Evolutionary conservation across 2,329 filamentous ascomycete species (phyloP), one percentile per base, ranked within the genome.

Genomic region (Colletotrichum somersetense): DNA sequence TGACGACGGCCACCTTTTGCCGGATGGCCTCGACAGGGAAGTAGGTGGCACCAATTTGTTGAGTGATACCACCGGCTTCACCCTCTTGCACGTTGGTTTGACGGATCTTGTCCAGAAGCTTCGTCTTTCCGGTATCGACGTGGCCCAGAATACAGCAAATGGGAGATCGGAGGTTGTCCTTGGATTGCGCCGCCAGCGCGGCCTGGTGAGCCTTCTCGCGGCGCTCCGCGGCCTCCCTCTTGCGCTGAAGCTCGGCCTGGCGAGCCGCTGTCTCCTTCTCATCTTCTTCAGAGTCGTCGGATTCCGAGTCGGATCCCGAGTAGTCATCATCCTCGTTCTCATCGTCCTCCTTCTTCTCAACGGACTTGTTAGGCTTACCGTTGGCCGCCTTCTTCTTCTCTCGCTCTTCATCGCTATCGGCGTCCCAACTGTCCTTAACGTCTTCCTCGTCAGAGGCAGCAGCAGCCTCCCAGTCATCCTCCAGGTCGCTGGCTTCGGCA

Each of bases 81-180:
- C 96, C 96, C 84, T 98, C 96, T 81, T 99, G 97, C 46, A 99
- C 96, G 80, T 99, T 98, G 70, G 96, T 98, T 83, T 98, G 95
- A 79, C 96, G 93, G 79, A 99, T 94, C 87, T 99, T 99, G 87
- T 99, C 96, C 71, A 99, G 89, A 74, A 99, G 87, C 86, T 98
- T 99, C n/a, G 96, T 99, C 87, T 99, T 99, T 82, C 96, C 96
- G 57, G 97, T 99, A 91, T 99, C 96, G 89, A 99, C 96, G 90
- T 99, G 96, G 79, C 96, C 96, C 75, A 99, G 91, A 89, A 99
- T 99, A 92, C 96, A 98, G 88, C 96, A 98, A 84, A 99, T 99
- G 65, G 96, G 96, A 52, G 96, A 98, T 71, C 96, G 94, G 68
- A 99, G 89, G 83, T 99, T 92, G 81, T 99, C 95, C 83, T 93